phyloP scores from a whole-genome alignment of 176 grass and related monocot genomes.

The Canna indica region DNA sequence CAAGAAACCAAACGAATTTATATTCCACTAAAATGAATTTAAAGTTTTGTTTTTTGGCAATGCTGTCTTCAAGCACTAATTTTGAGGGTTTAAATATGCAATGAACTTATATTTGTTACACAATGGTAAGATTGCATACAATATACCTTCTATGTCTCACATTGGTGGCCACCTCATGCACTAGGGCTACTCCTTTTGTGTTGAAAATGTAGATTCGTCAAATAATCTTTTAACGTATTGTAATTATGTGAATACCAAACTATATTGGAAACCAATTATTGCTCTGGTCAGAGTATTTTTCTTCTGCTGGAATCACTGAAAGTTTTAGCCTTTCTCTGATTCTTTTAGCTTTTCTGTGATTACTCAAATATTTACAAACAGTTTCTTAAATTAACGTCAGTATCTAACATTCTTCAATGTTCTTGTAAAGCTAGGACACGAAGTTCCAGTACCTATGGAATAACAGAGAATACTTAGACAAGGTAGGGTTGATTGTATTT shows the following conservation, averaged over 20 bases:
- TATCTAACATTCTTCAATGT: conserved; percentile 37
- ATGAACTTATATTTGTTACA: no score
- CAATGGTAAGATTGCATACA: neutral
- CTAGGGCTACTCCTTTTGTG: neutral
- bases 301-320: neutral
- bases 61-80: neutral
- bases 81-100: no score
- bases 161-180: no score
- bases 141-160: neutral
- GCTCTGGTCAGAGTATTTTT: neutral
- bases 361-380: no score
- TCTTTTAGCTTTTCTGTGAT: no score
- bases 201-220: neutral
- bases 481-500: conserved; percentile 33
- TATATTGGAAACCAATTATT: neutral
- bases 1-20: neutral
- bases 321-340: no score
- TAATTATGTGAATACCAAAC: neutral
- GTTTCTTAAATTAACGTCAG: no score
- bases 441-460: conserved; percentile 89
- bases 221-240: neutral
- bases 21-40: neutral
- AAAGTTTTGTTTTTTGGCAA: neutral
- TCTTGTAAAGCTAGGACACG: conserved; percentile 90
- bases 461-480: conserved; percentile 77